These are phyloP conservation scores for Alternaria brassicae DNA, from an alignment of 2,329 filamentous ascomycete genomes.

Conservation along the genomic window DNA sequence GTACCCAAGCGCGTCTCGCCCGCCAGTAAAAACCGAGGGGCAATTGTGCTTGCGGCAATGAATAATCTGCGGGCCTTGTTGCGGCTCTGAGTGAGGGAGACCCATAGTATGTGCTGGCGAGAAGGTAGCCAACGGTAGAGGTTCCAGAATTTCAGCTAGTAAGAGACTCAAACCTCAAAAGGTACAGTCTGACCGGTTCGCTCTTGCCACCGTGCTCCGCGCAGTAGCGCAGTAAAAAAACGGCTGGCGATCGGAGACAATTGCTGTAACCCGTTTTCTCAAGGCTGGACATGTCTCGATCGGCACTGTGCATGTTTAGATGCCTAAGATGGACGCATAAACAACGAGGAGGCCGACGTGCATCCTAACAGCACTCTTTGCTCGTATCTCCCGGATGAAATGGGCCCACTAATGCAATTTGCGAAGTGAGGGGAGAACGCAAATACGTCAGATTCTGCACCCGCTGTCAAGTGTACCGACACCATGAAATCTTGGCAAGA, in stretches of 20 bases:
- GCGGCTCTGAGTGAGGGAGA: slow-evolving; percentile 55
- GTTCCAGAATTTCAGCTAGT: slow-evolving; percentile 51
- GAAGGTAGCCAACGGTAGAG: slow-evolving; percentile 49
- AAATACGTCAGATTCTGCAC: slow-evolving; percentile 45
- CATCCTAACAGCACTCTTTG: slow-evolving; percentile 23
- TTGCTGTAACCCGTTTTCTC: slow-evolving; percentile 41
- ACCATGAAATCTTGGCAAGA: slow-evolving; percentile 39
- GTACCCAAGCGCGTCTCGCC: slow-evolving; percentile 52
- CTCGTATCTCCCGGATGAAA: slow-evolving; percentile 38
- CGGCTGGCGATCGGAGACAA: slow-evolving; percentile 43
- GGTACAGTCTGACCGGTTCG: slow-evolving; percentile 50
- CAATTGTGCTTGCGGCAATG: slow-evolving; percentile 49
- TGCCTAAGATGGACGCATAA: slow-evolving; percentile 43
- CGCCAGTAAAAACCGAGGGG: slow-evolving; percentile 62
- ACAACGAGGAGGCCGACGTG: slow-evolving; percentile 42
- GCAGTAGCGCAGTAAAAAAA: slow-evolving; percentile 45
- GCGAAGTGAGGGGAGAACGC: slow-evolving; percentile 37
- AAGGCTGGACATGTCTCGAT: slow-evolving; percentile 46
- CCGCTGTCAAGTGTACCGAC: slow-evolving; percentile 38
- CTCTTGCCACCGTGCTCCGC: slow-evolving; percentile 48
- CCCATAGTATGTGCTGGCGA: slow-evolving; percentile 85
- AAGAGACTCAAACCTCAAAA: slow-evolving; percentile 45
- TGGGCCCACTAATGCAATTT: slow-evolving; percentile 45
- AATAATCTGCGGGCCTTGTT: slow-evolving; percentile 51
- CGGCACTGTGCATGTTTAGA: slow-evolving; percentile 38